phyloP scores from a whole-genome alignment of 257 asterid species.

The Oldenlandia corymbosa region DNA sequence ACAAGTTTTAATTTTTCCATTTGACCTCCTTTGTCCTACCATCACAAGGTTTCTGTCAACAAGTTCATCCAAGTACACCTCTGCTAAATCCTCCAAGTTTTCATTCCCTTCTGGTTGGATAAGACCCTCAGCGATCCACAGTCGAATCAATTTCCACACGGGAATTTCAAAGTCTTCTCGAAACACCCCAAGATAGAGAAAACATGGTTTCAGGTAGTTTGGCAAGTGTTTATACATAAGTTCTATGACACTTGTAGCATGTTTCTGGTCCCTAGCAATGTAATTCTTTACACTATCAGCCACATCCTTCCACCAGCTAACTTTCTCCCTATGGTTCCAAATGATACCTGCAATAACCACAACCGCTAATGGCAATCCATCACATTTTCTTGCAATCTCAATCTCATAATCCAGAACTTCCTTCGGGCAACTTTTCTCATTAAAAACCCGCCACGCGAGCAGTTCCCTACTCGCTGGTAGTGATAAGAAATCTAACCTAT shows the following conservation, averaged over 20 bases:
- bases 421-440: not conserved
- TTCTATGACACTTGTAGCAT: not conserved
- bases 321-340: not conserved
- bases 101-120: too few species aligned
- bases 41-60: not conserved
- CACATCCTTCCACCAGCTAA: constrained; percentile 18
- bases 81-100: constrained; percentile 4
- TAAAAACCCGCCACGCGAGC: constrained; percentile 9
- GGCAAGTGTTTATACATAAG: not conserved
- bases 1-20: constrained; percentile 19
- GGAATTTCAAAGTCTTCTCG: not conserved
- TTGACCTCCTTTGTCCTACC: not conserved
- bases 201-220: not conserved
- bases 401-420: not conserved
- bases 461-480: constrained; percentile 12
- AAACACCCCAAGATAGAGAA: not conserved
- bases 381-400: not conserved
- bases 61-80: constrained; percentile 17
- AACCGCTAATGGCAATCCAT: not conserved
- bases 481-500: constrained; percentile 10
- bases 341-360: constrained; percentile 27
- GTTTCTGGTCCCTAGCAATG: constrained; percentile 8
- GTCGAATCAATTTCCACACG: not conserved
- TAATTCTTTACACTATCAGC: constrained; percentile 2
- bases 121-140: not conserved